These are phyloP conservation scores for Amaranthus tricolor DNA, from an alignment of 179 eudicot genomes.

Conservation along the genomic window DNA sequence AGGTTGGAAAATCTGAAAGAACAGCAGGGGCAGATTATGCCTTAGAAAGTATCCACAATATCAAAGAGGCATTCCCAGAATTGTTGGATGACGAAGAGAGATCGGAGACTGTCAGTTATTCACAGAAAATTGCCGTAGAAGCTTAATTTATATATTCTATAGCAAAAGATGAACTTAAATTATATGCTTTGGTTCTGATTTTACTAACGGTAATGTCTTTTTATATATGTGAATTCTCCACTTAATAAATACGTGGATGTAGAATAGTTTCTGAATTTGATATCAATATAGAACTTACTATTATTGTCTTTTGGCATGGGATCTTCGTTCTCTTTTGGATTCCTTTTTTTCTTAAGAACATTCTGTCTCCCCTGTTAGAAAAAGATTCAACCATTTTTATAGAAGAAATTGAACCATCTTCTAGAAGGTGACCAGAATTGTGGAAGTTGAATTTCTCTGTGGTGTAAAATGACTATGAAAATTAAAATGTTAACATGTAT, in stretches of 20 bases:
- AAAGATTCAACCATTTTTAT: not conserved
- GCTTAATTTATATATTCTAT: conserved; percentile 17
- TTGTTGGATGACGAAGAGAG: conserved; percentile 56
- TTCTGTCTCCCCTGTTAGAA: not conserved
- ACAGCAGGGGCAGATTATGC: conserved; percentile 69
- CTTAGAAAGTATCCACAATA: conserved; percentile 87
- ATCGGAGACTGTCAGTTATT: conserved; percentile 38
- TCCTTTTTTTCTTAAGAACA: too few species aligned
- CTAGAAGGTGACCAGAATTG: not conserved
- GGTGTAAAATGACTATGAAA: not conserved
- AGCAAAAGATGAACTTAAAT: not conserved
- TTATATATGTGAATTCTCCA: not conserved
- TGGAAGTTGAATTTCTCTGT: not conserved
- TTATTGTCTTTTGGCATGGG: conserved; percentile 2
- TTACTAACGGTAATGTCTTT: not conserved
- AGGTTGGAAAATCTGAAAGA: conserved; percentile 76
- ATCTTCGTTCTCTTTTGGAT: too few species aligned
- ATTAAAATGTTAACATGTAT: not conserved
- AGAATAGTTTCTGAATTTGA: not conserved
- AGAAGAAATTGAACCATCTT: not conserved
- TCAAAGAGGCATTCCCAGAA: conserved; percentile 88
- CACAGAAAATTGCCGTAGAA: conserved; percentile 47
- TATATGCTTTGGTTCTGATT: not conserved
- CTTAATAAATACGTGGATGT: not conserved
- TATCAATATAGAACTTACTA: not conserved